Percentiles rank a stretch among this genome's conserved stretches.
Conservation (phyloP, 2,329 filamentous ascomycete genomes). For the Xylaria sp. region DNA sequence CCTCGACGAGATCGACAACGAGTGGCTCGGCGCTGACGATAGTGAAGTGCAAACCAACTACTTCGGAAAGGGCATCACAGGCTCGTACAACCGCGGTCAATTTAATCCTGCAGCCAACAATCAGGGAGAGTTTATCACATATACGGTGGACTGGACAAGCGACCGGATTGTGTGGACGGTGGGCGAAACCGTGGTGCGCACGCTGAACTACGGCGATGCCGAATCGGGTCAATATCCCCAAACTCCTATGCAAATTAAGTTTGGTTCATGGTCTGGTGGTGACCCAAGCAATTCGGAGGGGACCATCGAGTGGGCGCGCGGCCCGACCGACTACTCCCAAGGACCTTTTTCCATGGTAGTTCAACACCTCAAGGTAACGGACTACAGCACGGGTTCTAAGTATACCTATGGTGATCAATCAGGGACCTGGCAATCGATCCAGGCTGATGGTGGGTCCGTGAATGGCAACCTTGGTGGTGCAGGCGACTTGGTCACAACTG, state of each 20-base stretch:
- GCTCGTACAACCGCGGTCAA: conserved; percentile 86
- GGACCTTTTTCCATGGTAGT: conserved; percentile 91
- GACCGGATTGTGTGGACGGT: conserved; percentile 89
- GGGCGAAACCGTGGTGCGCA: conserved; percentile 79
- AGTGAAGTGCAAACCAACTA: conserved; percentile 94
- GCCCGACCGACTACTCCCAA: conserved; percentile 82
- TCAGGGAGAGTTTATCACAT: conserved; percentile 83
- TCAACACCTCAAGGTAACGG: conserved; percentile 78
- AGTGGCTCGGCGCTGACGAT: conserved; percentile 86
- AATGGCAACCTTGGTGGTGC: conserved; percentile 73
- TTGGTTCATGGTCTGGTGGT: conserved; percentile 92
- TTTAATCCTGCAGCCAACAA: conserved; percentile 78
- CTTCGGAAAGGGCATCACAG: conserved; percentile 91
- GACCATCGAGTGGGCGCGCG: conserved; percentile 90
- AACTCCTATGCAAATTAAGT: conserved; percentile 93
- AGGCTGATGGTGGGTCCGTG: conserved; percentile 80
- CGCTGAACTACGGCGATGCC: conserved; percentile 76
- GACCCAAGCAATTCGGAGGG: conserved; percentile 82
- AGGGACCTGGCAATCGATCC: conserved; percentile 85
- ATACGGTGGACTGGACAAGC: conserved; percentile 91
- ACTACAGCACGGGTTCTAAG: conserved; percentile 90
- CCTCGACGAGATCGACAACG: conserved; percentile 96
- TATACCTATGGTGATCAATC: conserved; percentile 85
- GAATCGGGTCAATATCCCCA: conserved; percentile 85
- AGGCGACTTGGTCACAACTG: conserved; percentile 63